Evolutionary conservation across 2,329 filamentous ascomycete species (phyloP), one percentile per base, ranked within the genome.

Genomic region (Penicillium frequentans): DNA sequence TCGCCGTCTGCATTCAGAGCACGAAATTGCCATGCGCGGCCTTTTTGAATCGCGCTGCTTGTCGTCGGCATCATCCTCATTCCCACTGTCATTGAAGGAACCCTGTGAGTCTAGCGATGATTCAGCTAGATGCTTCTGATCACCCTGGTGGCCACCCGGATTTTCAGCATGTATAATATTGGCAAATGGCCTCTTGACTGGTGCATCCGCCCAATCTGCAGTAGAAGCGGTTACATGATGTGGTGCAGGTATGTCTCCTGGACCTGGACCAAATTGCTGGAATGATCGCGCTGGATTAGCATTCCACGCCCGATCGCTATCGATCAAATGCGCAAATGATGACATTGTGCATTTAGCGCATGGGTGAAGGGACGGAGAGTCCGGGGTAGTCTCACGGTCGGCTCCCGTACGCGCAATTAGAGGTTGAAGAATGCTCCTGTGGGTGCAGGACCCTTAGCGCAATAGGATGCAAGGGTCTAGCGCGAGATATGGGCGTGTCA

Each of bases 1-100:
- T 49, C 48, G 31, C 26, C 48, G 48, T 42, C 48, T 35, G 33
- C 48, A 49, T 49, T 49, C 48, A 27, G 48, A 49, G 5, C 48
- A 49, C 5, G 48, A 49, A 27, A 49, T 49, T 24, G 48, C 48
- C 48, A 49, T 49, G 10, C 48, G 31, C n/a, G 48, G 48, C 26
- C 48, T 31, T 42, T 49, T 49, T 13, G 48, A 27, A 23, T 49
- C 48, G 21, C 48, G 29, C 29, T 31, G 48, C 24, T 49, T 49
- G 7, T 39, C 48, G 2, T 29, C 48, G 14, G 23, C 2, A 26
- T 49, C 48, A 2, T 49, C 48, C 5, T 49, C 48, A 49, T 49
- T 49, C 13, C 29, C 48, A 11, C 48, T 49, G 1, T 49, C 48
- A 27, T 49, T 39, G 13, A 26, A 26, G 48, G n/a, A 5, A 16